Evolutionary conservation across 1,139 yeast genomes (phyloP).

Genomic region (Hyphopichia khmerensis): DNA sequence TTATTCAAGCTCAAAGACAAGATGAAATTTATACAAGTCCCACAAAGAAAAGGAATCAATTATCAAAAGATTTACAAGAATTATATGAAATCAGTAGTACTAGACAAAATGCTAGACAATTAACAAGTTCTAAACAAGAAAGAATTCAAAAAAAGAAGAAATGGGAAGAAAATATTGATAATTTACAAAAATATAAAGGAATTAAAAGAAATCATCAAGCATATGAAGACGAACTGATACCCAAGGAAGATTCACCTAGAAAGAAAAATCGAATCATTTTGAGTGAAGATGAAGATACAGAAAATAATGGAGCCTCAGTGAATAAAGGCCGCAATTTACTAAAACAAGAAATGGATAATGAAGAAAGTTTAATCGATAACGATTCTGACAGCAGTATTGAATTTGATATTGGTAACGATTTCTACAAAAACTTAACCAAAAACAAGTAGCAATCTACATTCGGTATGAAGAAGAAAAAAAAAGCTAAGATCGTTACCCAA

Average conservation of each 20-base stretch:
- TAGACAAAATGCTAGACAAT: slow-evolving; percentile 15
- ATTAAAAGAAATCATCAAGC: slow-evolving; percentile 1
- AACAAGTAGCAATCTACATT: no score
- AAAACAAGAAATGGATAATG: slow-evolving; percentile 6
- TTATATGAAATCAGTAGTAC: slow-evolving; percentile 22
- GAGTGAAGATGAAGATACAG: slow-evolving; percentile 9
- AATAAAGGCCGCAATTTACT: slow-evolving; percentile 5
- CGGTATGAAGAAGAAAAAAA: no score
- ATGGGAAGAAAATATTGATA: slow-evolving; percentile 21
- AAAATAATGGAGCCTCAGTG: slow-evolving; percentile 7
- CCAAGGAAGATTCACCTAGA: neutral
- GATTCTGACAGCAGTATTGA: slow-evolving; percentile 15
- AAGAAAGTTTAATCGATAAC: slow-evolving; percentile 4
- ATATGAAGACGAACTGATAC: neutral
- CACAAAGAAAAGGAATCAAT: slow-evolving; percentile 11
- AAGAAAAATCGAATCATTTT: slow-evolving; percentile 8
- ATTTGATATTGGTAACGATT: slow-evolving; percentile 12
- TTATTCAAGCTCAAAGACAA: neutral
- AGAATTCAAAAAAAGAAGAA: slow-evolving; percentile 13
- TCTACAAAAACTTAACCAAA: neutral
- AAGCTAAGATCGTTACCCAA: no score
- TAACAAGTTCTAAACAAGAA: slow-evolving; percentile 20
- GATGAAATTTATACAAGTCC: slow-evolving; percentile 11
- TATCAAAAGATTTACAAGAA: slow-evolving; percentile 18
- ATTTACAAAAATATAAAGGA: slow-evolving; percentile 15